Evolutionary conservation across 2,329 filamentous ascomycete species (phyloP), one percentile per base, ranked within the genome.

Genomic region (Zasmidium angulare): DNA sequence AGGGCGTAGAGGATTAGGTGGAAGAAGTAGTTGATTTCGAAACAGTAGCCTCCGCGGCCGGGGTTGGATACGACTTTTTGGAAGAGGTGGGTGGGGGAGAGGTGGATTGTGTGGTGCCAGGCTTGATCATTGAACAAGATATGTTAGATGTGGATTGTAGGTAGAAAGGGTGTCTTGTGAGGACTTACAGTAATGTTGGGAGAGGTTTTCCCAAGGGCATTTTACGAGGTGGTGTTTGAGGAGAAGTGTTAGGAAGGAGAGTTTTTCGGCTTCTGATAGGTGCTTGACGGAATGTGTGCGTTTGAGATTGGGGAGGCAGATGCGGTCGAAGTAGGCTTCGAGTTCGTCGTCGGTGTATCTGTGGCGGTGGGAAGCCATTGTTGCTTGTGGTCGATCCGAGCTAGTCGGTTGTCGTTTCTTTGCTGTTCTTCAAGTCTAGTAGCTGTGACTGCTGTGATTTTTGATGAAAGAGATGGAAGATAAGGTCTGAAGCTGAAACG

Each of bases 21-120:
- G 61, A 85, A 81, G 43, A 86, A 70, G 6, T 72, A 71, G 50
- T 84, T 85, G 58, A 79, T 84, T 71, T 86, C 84, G 82, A 86
- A 84, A 68, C 84, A 86, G 61, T 86, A 63, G 2, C 84, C 84
- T 24, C 84, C 84, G 22, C 82, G 71, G 6, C 77, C 76, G 40
- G 78, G 74, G 24, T 61, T 46, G 21, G 47, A 55, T 14, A 83
- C 78, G 40, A 86, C 75, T 66, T 86, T 86, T 50, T 78, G 74
- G 68, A 79, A 86, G 11, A 86, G 70, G 2, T 73, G 72, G 11
- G 79, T 69, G 0, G 81, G 76, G 46, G 84, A 76, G 50, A 85
- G 71, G 3, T 79, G 78, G 29, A 86, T 75, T 14, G 71, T 71
- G 23, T 76, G 78, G 61, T 80, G 75, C 50, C 74, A 73, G 10